A percentile compares a stretch with the other conserved stretches of the same genome.
Evolutionary conservation across 2,329 filamentous ascomycete species (phyloP).

Genomic region (Fusarium newnesense): DNA sequence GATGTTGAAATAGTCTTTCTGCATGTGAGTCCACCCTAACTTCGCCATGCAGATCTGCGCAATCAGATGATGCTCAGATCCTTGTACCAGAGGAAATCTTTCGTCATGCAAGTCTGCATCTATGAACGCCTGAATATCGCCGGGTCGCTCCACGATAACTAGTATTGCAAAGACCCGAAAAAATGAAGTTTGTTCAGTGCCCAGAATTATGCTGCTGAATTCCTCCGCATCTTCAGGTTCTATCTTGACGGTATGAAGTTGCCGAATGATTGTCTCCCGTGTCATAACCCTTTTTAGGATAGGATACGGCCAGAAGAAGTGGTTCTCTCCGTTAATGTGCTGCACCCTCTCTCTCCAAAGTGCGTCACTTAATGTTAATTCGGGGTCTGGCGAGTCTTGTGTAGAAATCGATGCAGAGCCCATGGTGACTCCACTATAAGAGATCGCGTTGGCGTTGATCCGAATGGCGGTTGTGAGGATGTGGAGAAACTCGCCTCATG

Average conservation of each 20-base stretch:
- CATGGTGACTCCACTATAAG: not conserved
- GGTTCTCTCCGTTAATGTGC: not conserved
- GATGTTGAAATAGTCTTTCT: not conserved
- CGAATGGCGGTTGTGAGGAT: not conserved
- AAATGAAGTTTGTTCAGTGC: rapidly evolving
- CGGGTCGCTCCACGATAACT: not conserved
- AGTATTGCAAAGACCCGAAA: not conserved
- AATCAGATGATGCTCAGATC: not conserved
- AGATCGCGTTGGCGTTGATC: not conserved
- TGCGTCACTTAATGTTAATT: not conserved
- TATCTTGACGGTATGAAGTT: not conserved
- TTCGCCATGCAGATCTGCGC: not conserved
- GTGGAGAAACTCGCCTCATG: not conserved
- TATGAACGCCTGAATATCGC: not conserved
- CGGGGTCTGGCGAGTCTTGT: not conserved
- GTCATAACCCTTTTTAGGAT: not conserved
- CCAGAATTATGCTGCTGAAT: rapidly evolving
- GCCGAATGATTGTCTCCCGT: not conserved
- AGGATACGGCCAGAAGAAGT: not conserved
- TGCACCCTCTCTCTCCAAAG: not conserved
- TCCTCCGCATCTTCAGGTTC: rapidly evolving
- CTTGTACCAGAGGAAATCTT: not conserved
- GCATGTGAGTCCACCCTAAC: not conserved
- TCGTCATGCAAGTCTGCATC: not conserved
- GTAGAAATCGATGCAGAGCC: not conserved